These are phyloP conservation scores for Zygoascus tannicola DNA, from an alignment of 805 yeast genomes.

Conservation along the genomic window DNA sequence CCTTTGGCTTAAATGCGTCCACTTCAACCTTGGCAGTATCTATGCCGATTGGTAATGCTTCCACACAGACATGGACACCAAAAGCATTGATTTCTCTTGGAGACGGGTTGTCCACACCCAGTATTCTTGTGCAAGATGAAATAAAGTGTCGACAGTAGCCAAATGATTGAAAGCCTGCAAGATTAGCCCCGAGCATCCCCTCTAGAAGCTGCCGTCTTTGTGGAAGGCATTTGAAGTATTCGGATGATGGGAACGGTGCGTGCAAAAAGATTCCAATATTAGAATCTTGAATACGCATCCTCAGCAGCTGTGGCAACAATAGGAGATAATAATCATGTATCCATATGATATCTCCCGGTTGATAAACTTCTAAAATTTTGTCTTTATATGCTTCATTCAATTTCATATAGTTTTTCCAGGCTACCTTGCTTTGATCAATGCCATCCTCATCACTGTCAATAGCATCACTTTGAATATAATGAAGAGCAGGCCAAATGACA, in stretches of 20 bases:
- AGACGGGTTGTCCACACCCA: conserved; percentile 56
- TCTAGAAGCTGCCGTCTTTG: conserved; percentile 74
- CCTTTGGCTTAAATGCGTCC: conserved; percentile 29
- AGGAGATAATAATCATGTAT: conserved; percentile 83
- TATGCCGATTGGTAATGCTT: conserved; percentile 81
- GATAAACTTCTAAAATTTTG: conserved; percentile 59
- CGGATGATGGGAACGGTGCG: conserved; percentile 91
- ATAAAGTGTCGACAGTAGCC: conserved; percentile 86
- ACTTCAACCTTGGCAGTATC: conserved; percentile 60
- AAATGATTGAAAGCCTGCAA: conserved; percentile 76
- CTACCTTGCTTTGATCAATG: conserved; percentile 46
- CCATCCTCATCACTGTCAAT: conserved; percentile 6
- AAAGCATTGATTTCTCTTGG: conserved; percentile 49
- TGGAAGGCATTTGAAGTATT: conserved; percentile 82
- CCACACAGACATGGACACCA: conserved; percentile 68
- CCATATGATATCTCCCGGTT: conserved; percentile 88
- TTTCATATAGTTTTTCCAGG: conserved; percentile 84
- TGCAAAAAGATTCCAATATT: conserved; percentile 73
- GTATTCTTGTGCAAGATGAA: conserved; percentile 76
- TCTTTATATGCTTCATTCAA: conserved; percentile 87
- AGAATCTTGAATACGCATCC: conserved; percentile 68
- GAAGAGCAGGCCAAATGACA: conserved; percentile 89
- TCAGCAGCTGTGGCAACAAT: conserved; percentile 70
- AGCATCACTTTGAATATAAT: conserved; percentile 66
- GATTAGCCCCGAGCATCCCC: conserved; percentile 86